Base-by-base conservation (phyloP, 345 rosid genomes). In the Brassica carinata region DNA sequence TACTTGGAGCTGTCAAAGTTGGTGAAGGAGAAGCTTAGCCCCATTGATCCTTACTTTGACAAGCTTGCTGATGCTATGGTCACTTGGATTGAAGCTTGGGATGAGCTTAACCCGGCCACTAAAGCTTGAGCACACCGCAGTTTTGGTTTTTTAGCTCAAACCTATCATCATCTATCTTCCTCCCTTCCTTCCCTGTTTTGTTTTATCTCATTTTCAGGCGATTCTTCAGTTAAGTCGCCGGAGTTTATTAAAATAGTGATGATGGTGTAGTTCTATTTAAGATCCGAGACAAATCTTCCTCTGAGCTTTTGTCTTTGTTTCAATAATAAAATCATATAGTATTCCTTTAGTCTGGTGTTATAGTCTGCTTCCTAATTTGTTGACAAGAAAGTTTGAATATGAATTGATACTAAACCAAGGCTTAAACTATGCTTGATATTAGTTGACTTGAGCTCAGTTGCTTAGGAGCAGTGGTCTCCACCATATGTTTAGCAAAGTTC, bases 51-150 rank as follows among this genome's bases (percentile, higher is more conserved):
- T 1, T 93, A 93, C 90, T 93, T 93, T 68, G 84, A 63, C 87
- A 91, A 90, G 90, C 88, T 93, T 34, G 94, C 91, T 0, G 96
- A 93, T 61, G 91, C 96, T 74, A 92, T 93, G 98, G 88, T 90
- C 67, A 91, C 96, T 27, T 93, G 98, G 98, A 87, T 93, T 10
- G 98, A 90, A 65, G 96, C 96, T 8, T 93, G 98, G 98, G 96
- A 91, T 71, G 98, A 93, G 82, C 89, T 91, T 81, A 92, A 92
- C 91, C 92, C 92, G 67, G 65, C 84, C n/a, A 15, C 77, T 5
- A 76, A 76, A 58, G 84, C 81, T 81, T 81, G 81, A 81, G 77
- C 74, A 71, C 77, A 69, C 76, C 72, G 9, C 81, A 81, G 84
- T 81, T 81, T 81, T 81, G 84, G 81, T 77, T 77, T 31, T 2